Evolutionary conservation across 2,329 filamentous ascomycete species (phyloP).

Genomic region (Akanthomyces uredinophilus): DNA sequence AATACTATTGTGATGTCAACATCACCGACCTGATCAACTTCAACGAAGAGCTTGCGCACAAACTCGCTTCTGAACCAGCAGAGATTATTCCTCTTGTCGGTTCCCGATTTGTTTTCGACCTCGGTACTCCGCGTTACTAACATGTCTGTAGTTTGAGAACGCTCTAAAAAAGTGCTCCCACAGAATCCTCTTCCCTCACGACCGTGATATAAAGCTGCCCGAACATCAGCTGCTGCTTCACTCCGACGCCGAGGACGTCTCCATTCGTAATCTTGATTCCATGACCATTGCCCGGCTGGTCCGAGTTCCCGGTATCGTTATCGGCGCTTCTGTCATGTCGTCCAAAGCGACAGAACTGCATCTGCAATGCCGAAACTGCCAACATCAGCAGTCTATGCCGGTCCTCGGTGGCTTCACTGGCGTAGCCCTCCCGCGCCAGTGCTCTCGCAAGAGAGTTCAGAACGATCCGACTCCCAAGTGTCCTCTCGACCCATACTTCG

Average conservation of each 20-base stretch:
- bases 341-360: conserved; percentile 87
- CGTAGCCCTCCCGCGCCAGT: conserved; percentile 76
- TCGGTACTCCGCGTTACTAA: conserved; percentile 8
- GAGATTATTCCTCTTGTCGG: conserved; percentile 87
- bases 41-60: conserved; percentile 90
- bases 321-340: conserved; percentile 92
- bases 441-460: conserved; percentile 56
- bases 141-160: conserved; percentile 67
- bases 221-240: conserved; percentile 94
- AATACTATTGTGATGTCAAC: conserved; percentile 94
- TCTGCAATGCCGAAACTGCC: conserved; percentile 85
- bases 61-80: conserved; percentile 80
- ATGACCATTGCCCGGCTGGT: conserved; percentile 92
- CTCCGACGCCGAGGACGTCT: conserved; percentile 83
- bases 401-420: conserved; percentile 84
- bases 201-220: conserved; percentile 63
- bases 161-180: conserved; percentile 89
- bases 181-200: conserved; percentile 82
- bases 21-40: conserved; percentile 93
- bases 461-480: conserved; percentile 71
- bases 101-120: too few relatives aligned
- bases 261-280: conserved; percentile 90
- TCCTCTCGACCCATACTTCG: conserved; percentile 91
- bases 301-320: conserved; percentile 93
- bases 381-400: conserved; percentile 62